phyloP scores from a whole-genome alignment of 139 green algal species.

The Closterium sp. region DNA sequence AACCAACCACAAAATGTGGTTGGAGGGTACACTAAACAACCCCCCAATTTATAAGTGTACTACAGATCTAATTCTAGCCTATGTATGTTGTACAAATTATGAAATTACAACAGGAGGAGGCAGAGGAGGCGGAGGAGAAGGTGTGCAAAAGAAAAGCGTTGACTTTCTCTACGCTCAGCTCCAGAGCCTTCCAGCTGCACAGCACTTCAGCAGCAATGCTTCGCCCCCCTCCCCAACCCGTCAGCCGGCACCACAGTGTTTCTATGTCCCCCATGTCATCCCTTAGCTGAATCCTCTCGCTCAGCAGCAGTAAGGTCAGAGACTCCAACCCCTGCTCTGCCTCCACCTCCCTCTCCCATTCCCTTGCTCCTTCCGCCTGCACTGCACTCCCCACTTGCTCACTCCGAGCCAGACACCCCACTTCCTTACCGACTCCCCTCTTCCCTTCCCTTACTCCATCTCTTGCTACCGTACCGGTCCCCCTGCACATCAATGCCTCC shows the following conservation, averaged over 20 bases:
- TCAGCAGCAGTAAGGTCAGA: neutral
- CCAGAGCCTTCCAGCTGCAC: neutral
- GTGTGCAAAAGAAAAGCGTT: neutral
- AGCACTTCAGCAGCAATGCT: neutral
- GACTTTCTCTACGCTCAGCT: neutral
- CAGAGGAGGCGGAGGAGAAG: neutral
- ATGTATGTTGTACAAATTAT: too few relatives aligned
- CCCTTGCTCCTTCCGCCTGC: neutral
- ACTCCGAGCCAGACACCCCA: neutral
- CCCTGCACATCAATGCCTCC: neutral
- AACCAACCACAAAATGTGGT: too few relatives aligned
- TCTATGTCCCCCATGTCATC: neutral
- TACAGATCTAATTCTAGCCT: too few relatives aligned
- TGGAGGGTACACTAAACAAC: too few relatives aligned
- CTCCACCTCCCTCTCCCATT: neutral
- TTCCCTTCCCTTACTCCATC: neutral
- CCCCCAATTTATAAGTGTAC: too few relatives aligned
- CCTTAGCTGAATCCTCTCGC: neutral
- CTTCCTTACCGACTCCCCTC: neutral
- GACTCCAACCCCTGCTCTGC: neutral
- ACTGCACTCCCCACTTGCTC: neutral
- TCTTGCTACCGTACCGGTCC: neutral
- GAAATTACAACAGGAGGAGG: too few relatives aligned
- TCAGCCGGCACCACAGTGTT: neutral
- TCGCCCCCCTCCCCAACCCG: neutral